Base-by-base conservation (phyloP, 495 filamentous ascomycete genomes). In the Hypoxylon fuscum region DNA sequence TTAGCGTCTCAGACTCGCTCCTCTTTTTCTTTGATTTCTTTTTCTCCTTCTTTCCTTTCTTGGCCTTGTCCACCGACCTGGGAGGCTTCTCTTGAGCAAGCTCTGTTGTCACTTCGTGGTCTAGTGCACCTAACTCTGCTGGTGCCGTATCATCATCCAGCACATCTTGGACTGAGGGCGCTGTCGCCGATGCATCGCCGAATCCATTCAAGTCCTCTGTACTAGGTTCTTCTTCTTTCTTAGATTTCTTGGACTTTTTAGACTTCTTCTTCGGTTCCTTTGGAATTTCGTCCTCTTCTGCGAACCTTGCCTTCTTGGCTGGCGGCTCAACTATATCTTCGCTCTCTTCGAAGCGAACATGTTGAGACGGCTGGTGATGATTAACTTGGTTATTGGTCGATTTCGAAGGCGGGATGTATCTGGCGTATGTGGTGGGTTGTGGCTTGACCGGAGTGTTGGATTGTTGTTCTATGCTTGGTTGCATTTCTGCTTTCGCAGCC, bases 1-100 rank as follows among this genome's bases (percentile, higher is more conserved):
- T 35, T 6, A 42, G 10, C 9, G 10, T n/a, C 22, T 60, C 59
- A 9, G 17, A 2, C 3, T 63, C 57, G 12, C 43, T 14, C 34
- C 38, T 47, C 34, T 42, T 47, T 21, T 56, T 61, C 45, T 63
- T 62, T 20, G 32, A 27, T 31, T 70, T 68, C 56, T 68, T 70
- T 40, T 75, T 77, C 43, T 68, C 73, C 35, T 77, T 76, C 52
- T 74, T 76, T 23, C 79, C 72, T 25, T 68, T 69, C 49, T 48
- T 37, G 1, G 12, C 9, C n/a, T 50, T 32, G 12, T 44, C 61
- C 11, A 40, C 27, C 11, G 23, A 40, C 48, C 56, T 38, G 3
- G 43, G n/a, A 32, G 25, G 11, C 23, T 53, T 58, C 1, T 56
- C 34, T 43, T 23, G 10, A 20, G 23, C 23, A 20, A 23, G 12